Base-by-base conservation (phyloP, 2,329 filamentous ascomycete genomes). In the Hymenoscyphus scutula region DNA sequence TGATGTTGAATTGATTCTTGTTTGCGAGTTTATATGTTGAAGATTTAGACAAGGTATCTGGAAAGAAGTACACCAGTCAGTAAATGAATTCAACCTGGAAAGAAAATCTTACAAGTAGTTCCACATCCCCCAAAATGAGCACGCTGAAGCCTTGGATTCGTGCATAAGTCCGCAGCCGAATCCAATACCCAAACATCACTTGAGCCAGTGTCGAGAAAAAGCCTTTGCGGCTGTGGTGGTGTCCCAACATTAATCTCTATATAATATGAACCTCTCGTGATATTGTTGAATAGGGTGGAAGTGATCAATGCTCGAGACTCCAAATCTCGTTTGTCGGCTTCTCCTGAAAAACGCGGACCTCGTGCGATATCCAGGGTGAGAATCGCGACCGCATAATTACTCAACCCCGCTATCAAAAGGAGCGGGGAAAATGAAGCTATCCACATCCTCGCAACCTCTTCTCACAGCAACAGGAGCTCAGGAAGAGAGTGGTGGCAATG, bases 201-300 rank as follows among this genome's bases (percentile, higher is more conserved):
- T 71, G 82, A 86, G 17, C 85, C 85, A 10, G 85, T 88, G 71
- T 88, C 85, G 64, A 88, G 76, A 51, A 82, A 76, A 68, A 88
- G 77, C 59, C 74, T 78, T 48, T 87, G 72, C 3, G 73, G 73
- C 72, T 88, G 85, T 0, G 79, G 75, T 0, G 85, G 85, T 0
- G 83, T 85, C 61, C 85, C 85, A 55, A 88, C 74, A 25, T 76
- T 74, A 53, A 88, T 79, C 41, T 82, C 76, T 41, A 81, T 80
- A 19, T 68, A 60, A 59, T 73, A 73, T 19, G 79, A 81, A 55
- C 81, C 82, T 53, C 78, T 81, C 0, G 82, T 83, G 65, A 84
- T 69, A 68, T 85, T 84, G 73, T 86, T 86, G 2, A 38, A 25
- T 17, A 72, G 62, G 5, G 54, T 53, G 53, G 64, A 61, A 2